Conservation (phyloP, 2,329 filamentous ascomycete genomes). For the Dothidotthia symphoricarpi region DNA sequence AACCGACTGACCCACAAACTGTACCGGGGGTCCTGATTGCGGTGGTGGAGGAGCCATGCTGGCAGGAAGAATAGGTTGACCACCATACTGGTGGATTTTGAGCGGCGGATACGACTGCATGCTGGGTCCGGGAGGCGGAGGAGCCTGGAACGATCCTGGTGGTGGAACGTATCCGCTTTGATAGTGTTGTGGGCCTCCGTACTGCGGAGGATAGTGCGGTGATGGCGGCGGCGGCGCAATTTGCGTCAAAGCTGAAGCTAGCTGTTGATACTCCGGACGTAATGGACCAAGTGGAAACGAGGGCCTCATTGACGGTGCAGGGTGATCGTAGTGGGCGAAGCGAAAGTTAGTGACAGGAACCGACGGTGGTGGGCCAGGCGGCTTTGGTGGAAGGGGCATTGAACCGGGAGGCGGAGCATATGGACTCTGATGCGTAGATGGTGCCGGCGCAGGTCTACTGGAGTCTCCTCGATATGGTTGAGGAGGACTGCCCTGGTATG, state of each 20-base stretch:
- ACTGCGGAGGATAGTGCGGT: constrained; percentile 50
- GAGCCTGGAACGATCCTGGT: constrained; percentile 35
- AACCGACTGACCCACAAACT: constrained; percentile 12
- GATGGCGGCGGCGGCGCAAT: constrained; percentile 17
- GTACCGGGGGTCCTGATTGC: constrained; percentile 15
- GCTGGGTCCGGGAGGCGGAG: constrained; percentile 28
- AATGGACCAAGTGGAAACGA: too few species aligned
- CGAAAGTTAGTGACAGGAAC: constrained; percentile 30
- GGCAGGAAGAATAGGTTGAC: constrained; percentile 42
- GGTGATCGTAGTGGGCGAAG: constrained; percentile 37
- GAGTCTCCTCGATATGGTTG: constrained; percentile 27
- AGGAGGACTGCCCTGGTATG: constrained; percentile 25
- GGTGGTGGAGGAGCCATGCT: constrained; percentile 33
- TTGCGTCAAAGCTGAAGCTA: too few species aligned
- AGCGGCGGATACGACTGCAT: constrained; percentile 30
- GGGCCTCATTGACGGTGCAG: constrained; percentile 18
- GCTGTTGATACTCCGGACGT: too few species aligned
- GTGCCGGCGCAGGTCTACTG: constrained; percentile 16
- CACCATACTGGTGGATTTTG: constrained; percentile 43
- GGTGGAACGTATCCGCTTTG: constrained; percentile 35
- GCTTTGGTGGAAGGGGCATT: constrained; percentile 29
- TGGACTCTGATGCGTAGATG: constrained; percentile 32
- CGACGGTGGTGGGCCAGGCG: constrained; percentile 29
- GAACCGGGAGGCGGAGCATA: constrained; percentile 27
- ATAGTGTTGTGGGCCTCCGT: constrained; percentile 22